Evolutionary conservation across 176 grass and related monocot species (phyloP), one percentile per base, ranked within the genome.

Genomic region (Musa troglodytarum): DNA sequence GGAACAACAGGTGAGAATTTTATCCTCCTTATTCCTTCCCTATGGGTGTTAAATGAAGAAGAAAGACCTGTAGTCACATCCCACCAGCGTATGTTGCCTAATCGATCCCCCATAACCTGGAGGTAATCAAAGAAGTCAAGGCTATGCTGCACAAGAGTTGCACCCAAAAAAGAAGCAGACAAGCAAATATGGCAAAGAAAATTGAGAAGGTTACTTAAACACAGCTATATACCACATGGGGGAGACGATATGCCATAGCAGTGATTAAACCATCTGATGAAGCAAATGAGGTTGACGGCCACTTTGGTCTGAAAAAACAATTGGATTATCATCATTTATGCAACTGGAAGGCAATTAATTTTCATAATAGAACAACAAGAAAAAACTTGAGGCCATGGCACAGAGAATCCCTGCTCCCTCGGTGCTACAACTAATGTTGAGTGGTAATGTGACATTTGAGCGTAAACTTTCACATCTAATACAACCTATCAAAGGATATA

Each of bases 71-170:
- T 83, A 75, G 88, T 98, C 67, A 98, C 94, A 85, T 98, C 94
- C 94, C 94, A 98, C 94, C 94, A 98, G 78, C 90, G 87, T 88
- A 98, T 98, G 58, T 98, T 98, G 58, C 94, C 94, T 73, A 84
- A 88, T 84, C 86, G 90, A 83, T 98, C 94, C 59, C 94, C 94
- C 94, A 91, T 93, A 79, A 98, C 94, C 94, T 98, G 81, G 83
- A 73, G 13, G 54, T 71, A 74, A 80, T 82, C 54, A 67, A 86
- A 56, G 53, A 71, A 73, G 49, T 73, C 68, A 73, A 29, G 62
- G 52, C 8, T 54, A 15, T 51, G 49, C 11, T 78, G 17, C 2
- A 49, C 52, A 29, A 63, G 11, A 51, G 67, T 80, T 80, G 20
- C 3, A 53, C 11, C 2, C 11, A 8, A 29, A 19, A 68, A 25